Percentiles rank a stretch among this genome's conserved stretches.
These are phyloP conservation scores for Paramecium sexaurelia DNA, from an alignment of 73 alveolate species.

Conservation along the genomic window DNA sequence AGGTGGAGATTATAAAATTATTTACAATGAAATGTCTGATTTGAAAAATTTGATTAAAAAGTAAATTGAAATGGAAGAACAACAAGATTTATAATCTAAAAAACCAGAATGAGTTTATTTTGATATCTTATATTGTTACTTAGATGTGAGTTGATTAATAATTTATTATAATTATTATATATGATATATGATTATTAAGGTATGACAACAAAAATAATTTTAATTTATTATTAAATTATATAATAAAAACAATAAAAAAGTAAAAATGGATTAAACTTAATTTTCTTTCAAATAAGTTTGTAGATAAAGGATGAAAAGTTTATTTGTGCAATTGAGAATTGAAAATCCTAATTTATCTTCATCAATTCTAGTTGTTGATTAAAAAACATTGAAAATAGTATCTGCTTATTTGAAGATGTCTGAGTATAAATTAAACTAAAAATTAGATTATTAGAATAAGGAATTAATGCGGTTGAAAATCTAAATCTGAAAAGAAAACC, in stretches of 20 bases:
- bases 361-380: conserved; percentile 7
- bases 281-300: neutral
- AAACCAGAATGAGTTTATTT: neutral
- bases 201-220: too few species aligned
- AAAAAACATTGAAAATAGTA: conserved; percentile 16
- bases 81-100: neutral
- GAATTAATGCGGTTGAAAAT: conserved; percentile 52
- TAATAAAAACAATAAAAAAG: neutral
- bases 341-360: neutral
- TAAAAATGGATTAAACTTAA: neutral
- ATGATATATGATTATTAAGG: too few species aligned
- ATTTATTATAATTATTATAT: neutral
- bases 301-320: neutral
- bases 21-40: conserved; percentile 49
- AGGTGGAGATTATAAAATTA: conserved; percentile 31
- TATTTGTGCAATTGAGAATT: neutral
- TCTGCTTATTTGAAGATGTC: conserved; percentile 33
- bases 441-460: conserved; percentile 43
- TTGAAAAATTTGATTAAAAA: conserved; percentile 9
- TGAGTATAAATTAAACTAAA: neutral
- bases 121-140: neutral
- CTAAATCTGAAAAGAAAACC: conserved; percentile 26
- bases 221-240: neutral
- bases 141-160: neutral
- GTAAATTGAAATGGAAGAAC: conserved; percentile 33